phyloP scores from a whole-genome alignment of 805 yeast genomes.

The Zygoascus flipseniorum region DNA sequence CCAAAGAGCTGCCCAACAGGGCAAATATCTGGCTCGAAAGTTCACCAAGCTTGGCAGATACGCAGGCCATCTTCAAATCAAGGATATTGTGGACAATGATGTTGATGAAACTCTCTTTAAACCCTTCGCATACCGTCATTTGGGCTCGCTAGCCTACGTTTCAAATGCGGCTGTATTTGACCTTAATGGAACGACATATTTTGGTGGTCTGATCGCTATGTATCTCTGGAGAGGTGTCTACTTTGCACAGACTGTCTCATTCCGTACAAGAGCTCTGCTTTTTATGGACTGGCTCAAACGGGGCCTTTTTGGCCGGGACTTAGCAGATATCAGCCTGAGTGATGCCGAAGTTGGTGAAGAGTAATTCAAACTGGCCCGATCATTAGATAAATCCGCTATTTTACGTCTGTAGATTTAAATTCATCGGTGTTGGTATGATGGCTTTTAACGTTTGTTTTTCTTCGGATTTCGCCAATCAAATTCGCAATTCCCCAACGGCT shows the following conservation, averaged over 20 bases:
- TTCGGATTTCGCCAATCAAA: too few species aligned
- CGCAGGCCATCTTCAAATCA: constrained; percentile 35
- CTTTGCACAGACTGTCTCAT: constrained; percentile 58
- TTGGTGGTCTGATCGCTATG: constrained; percentile 64
- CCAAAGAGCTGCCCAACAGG: constrained; percentile 67
- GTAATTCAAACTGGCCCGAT: background rate
- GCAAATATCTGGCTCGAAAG: constrained; percentile 55
- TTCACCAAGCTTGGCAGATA: constrained; percentile 44
- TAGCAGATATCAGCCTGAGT: constrained; percentile 14
- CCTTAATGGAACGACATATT: constrained; percentile 48
- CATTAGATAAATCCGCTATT: background rate
- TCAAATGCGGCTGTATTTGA: constrained; percentile 68
- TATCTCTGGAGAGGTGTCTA: constrained; percentile 66
- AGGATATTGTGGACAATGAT: constrained; percentile 44
- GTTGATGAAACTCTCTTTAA: constrained; percentile 46
- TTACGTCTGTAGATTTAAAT: too few species aligned
- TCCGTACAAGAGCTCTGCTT: constrained; percentile 53
- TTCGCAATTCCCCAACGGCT: too few species aligned
- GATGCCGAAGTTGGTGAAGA: background rate
- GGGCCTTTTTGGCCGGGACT: constrained; percentile 31
- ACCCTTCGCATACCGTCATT: constrained; percentile 55
- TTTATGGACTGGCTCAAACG: constrained; percentile 64
- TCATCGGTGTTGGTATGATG: too few species aligned
- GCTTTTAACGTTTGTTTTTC: too few species aligned
- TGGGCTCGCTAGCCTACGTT: constrained; percentile 60